These are phyloP conservation scores for Citrullus amarus DNA, from an alignment of 306 rosid genomes.

Conservation along the genomic window DNA sequence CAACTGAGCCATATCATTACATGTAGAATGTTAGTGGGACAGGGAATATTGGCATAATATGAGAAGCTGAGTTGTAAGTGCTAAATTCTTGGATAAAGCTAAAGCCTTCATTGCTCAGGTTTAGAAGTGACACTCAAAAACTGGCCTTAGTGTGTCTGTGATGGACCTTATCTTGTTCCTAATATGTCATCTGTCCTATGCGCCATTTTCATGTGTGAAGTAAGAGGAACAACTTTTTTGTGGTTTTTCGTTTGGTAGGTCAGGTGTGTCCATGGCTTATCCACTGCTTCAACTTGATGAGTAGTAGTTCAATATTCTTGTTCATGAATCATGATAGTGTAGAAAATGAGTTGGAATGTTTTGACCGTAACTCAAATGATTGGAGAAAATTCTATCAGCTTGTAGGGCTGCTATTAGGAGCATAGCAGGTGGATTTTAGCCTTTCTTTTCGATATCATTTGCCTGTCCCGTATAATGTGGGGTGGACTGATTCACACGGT, in stretches of 20 bases:
- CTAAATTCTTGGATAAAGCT: background rate
- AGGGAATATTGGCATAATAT: background rate
- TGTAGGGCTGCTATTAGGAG: background rate
- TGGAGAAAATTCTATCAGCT: background rate
- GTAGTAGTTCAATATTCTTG: background rate
- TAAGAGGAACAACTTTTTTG: slow-evolving; percentile 1
- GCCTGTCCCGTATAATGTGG: background rate
- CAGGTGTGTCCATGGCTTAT: slow-evolving; percentile 9
- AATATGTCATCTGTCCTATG: background rate
- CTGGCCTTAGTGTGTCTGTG: background rate
- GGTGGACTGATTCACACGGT: background rate
- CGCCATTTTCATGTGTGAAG: background rate
- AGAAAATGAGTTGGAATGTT: slow-evolving; percentile 1
- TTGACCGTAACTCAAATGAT: background rate
- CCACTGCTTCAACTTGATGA: background rate
- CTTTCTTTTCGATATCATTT: background rate
- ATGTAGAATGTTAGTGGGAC: slow-evolving; percentile 5
- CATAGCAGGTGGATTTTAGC: background rate
- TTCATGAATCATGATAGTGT: background rate
- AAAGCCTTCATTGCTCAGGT: background rate
- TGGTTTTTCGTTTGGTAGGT: background rate
- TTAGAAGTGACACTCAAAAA: background rate
- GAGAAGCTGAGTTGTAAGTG: slow-evolving; percentile 3
- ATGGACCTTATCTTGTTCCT: slow-evolving; percentile 6
- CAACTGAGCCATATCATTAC: background rate